Base-by-base conservation (phyloP, 805 yeast species). In the Pichia occidentalis region DNA sequence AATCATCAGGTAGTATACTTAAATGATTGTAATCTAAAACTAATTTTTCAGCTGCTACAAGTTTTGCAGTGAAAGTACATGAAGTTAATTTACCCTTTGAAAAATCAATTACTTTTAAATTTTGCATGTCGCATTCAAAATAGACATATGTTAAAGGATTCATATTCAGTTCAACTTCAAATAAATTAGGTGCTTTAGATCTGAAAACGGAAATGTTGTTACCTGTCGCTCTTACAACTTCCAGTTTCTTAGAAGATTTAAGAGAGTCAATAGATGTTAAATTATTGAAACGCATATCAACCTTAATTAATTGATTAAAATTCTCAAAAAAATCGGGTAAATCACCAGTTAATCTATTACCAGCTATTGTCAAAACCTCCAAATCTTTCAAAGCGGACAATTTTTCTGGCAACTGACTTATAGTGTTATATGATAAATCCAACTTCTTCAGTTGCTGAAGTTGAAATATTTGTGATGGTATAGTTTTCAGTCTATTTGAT, bases 71-170 rank as follows among this genome's bases (percentile, higher is more conserved):
- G 41, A 87, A 74, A 1, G 88, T 80, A 21, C 92, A 64, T 6
- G 84, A 68, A 0, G 95, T 75, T 34, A 92, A 63, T 50, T 85
- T 86, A 1, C 95, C 96, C 52, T 82, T 83, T 8, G 84, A 75
- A 37, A 92, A 63, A 44, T 86, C 86, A 34, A 92, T 66, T 13
- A 77, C 75, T 2, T 86, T 79, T 56, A 87, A 65, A 44, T 74
- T 70, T 9, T 68, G 65, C 56, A 85, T 73, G 13, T 63, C 56
- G 17, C 68, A 57, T 24, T 73, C 74, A 44, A 78, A 71, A 21
- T 65, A 65, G 45, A 85, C 69, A 40, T 73, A 70, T 0, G 95
- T 86, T 39, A 87, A 74, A 5, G 96, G 97, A 56, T 87, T 88
- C 53, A 82, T 74, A 53, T 83, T 87, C 33, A 87, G 65, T 52